Conservation (phyloP, 257 asterid genomes). For the Gentiana dahurica region DNA sequence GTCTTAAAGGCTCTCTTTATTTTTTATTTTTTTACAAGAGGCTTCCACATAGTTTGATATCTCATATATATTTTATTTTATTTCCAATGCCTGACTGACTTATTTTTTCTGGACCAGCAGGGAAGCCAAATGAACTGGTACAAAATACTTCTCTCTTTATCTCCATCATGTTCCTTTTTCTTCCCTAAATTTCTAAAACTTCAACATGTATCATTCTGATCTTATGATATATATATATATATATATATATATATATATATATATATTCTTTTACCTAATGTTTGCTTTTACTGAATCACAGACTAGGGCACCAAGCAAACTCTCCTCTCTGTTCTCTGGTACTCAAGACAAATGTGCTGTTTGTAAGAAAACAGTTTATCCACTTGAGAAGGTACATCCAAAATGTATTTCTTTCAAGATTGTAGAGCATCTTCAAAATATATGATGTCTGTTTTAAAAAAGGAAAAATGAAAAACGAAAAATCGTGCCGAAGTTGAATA, state of each 20-base stretch:
- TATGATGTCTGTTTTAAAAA: too few species aligned
- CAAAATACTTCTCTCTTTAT: not conserved
- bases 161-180: not conserved
- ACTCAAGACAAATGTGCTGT: constrained; percentile 39
- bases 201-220: too few species aligned
- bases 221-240: too few species aligned
- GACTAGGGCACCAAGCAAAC: constrained; percentile 35
- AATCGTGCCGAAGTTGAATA: too few species aligned
- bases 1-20: not conserved
- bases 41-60: not conserved
- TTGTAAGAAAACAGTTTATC: constrained; percentile 40
- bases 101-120: constrained; percentile 12
- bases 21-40: not conserved
- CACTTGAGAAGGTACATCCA: constrained; percentile 29
- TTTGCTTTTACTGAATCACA: constrained; percentile 5
- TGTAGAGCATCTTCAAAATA: not conserved
- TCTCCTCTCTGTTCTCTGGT: constrained; percentile 34
- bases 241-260: too few species aligned
- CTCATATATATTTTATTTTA: too few species aligned
- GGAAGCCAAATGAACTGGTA: constrained; percentile 23
- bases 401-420: not conserved
- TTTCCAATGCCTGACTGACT: not conserved
- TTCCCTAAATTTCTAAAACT: not conserved
- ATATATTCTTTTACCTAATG: not conserved
- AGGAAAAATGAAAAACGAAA: too few species aligned